Evolutionary conservation across 2,329 filamentous ascomycete genomes (phyloP), one percentile per base, ranked within the genome.

Genomic region (Xylaria sp.): DNA sequence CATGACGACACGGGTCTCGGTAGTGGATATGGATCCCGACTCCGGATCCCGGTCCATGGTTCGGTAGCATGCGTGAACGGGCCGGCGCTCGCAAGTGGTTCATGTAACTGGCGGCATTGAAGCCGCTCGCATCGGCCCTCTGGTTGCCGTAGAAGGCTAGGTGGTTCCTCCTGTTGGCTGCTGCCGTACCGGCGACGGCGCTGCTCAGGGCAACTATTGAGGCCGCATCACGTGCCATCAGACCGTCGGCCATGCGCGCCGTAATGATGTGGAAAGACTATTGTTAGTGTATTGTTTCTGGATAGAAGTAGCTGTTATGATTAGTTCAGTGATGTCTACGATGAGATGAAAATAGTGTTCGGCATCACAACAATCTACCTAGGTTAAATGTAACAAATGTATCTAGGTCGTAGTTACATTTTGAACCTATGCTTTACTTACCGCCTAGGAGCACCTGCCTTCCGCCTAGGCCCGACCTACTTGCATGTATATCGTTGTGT

Each of bases 21-120:
- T 64, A 66, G 38, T 66, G 64, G 42, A 66, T 58, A 31, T 66
- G 61, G 12, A 66, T 45, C 6, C 56, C 56, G n/a, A 53, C 47
- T 45, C 54, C 28, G 28, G 28, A 9, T 9, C 28, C 53, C 6
- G 21, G 7, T 9, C 42, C 43, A n/a, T 21, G 7, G 11, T 6
- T 40, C 23, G 35, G 2, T 21, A 38, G 37, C 12, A 12, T 12
- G 3, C 57, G 53, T 25, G 37, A 19, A 35, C 50, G 54, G 0
- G 46, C 54, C 3, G 64, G 57, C 8, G 61, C 35, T n/a, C 64
- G 61, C 6, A 66, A 46, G 31, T 51, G 31, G 15, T 64, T 66
- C 64, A 66, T 66, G 14, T 66, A 66, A 23, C 61, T 61, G 2
- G 61, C 55, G 21, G 54, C 38, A 37, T 61, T 15, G 19, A 58